These are phyloP conservation scores for Cercospora nicotianae DNA, from an alignment of 2,329 filamentous ascomycete genomes.

Conservation along the genomic window DNA sequence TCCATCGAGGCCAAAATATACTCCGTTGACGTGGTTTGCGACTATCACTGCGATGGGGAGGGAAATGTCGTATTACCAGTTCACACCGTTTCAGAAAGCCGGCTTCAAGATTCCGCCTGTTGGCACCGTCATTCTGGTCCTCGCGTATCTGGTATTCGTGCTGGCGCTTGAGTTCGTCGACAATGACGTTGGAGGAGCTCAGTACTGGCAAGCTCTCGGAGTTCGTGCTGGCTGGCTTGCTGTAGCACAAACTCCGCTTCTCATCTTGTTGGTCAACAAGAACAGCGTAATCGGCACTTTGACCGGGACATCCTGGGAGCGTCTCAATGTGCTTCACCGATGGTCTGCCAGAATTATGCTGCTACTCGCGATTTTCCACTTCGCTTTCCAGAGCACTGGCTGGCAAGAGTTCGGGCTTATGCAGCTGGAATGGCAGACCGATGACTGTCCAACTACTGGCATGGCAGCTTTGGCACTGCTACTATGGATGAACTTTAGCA, in stretches of 20 bases:
- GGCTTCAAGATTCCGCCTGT: constrained; percentile 32
- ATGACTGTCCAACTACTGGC: constrained; percentile 32
- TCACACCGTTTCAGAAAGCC: constrained; percentile 28
- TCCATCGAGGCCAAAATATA: constrained; percentile 38
- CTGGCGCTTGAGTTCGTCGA: constrained; percentile 34
- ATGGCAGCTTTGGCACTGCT: constrained; percentile 34
- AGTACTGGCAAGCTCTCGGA: constrained; percentile 34
- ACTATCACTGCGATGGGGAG: constrained; percentile 39
- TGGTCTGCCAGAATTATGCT: constrained; percentile 40
- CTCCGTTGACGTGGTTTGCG: constrained; percentile 31
- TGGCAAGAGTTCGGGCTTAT: constrained; percentile 31
- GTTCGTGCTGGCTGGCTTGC: constrained; percentile 42
- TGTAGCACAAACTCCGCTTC: constrained; percentile 41
- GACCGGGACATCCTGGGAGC: constrained; percentile 38
- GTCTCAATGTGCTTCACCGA: constrained; percentile 40
- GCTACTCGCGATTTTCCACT: constrained; percentile 36
- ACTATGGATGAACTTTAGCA: constrained; percentile 36
- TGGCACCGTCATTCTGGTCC: constrained; percentile 30
- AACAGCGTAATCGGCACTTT: constrained; percentile 39
- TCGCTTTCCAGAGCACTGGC: constrained; percentile 31
- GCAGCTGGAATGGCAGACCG: constrained; percentile 31
- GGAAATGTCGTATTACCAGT: constrained; percentile 40
- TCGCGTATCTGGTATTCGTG: constrained; percentile 32
- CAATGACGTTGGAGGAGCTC: constrained; percentile 28
- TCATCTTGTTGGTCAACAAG: constrained; percentile 44